phyloP scores from a whole-genome alignment of 257 asterid genomes.

The Jacaranda copaia region DNA sequence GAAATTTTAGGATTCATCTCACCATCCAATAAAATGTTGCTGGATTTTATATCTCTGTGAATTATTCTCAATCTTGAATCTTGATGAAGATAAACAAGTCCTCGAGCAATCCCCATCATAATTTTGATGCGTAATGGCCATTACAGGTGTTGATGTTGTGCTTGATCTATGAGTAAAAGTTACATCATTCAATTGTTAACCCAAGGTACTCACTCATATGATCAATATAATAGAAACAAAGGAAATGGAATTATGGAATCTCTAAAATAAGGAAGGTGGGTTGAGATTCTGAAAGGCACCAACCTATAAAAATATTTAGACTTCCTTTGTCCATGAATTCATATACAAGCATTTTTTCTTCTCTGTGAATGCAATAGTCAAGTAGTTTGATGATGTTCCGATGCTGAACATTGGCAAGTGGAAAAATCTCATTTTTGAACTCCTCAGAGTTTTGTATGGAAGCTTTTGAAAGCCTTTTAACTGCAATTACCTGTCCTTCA shows the following conservation, averaged over 20 bases:
- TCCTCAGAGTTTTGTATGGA: not conserved
- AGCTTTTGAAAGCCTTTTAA: constrained; percentile 24
- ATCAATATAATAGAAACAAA: too few species aligned
- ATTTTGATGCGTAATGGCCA: constrained; percentile 25
- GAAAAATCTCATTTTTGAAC: constrained; percentile 10
- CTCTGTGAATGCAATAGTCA: too few species aligned
- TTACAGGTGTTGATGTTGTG: not conserved
- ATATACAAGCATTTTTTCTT: too few species aligned
- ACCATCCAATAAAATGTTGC: constrained; percentile 28
- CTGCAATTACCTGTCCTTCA: constrained; percentile 24
- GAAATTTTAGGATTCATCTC: constrained; percentile 40
- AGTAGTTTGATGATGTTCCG: too few species aligned
- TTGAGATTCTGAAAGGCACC: not conserved
- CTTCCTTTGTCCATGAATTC: too few species aligned
- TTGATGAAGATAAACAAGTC: constrained; percentile 40
- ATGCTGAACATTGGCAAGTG: too few species aligned
- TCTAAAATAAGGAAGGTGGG: not conserved
- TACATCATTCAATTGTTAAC: not conserved
- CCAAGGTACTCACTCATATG: too few species aligned
- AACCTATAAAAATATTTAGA: not conserved
- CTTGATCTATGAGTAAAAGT: not conserved
- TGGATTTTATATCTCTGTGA: constrained; percentile 20
- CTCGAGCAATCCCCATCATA: constrained; percentile 30
- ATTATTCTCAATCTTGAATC: constrained; percentile 24
- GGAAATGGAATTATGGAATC: not conserved